Conservation (phyloP, 371 early-diverging fungal species). For the Mucor lusitanicus region DNA sequence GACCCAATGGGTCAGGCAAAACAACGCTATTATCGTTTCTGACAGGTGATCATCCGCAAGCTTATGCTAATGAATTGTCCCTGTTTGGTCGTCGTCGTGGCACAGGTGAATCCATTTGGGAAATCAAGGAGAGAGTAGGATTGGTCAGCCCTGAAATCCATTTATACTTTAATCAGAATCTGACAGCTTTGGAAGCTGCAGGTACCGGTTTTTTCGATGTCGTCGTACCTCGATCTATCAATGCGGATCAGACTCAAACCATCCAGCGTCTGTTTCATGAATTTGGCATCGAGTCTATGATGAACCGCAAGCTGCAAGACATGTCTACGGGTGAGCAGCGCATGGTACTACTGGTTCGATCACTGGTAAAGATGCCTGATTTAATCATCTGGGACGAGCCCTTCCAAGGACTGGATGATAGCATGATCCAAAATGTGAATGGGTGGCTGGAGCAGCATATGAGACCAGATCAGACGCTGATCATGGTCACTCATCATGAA, state of each 20-base stretch:
- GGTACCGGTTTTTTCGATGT: conserved; percentile 53
- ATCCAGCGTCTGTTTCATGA: conserved; percentile 41
- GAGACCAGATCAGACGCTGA: conserved; percentile 49
- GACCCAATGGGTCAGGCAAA: conserved; percentile 65
- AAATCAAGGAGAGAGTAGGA: conserved; percentile 54
- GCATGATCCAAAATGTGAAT: conserved; percentile 46
- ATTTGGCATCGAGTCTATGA: conserved; percentile 36
- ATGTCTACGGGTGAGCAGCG: conserved; percentile 64
- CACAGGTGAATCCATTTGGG: conserved; percentile 61
- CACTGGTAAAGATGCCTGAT: conserved; percentile 50
- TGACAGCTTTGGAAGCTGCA: conserved; percentile 44
- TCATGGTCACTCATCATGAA: conserved; percentile 66
- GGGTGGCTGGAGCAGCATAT: conserved; percentile 53
- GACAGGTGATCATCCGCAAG: conserved; percentile 67
- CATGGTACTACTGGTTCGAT: conserved; percentile 52
- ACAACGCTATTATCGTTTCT: conserved; percentile 63
- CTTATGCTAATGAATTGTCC: conserved; percentile 58
- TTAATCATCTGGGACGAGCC: conserved; percentile 67
- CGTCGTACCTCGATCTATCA: conserved; percentile 35
- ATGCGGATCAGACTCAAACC: conserved; percentile 22
- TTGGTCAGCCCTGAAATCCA: conserved; percentile 63
- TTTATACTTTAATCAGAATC: conserved; percentile 51
- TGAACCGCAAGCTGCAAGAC: conserved; percentile 31
- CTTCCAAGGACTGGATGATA: conserved; percentile 60
- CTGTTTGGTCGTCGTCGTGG: conserved; percentile 63